Base-by-base conservation (phyloP, 208 protist species). In the Trypanosoma boissoni region DNA sequence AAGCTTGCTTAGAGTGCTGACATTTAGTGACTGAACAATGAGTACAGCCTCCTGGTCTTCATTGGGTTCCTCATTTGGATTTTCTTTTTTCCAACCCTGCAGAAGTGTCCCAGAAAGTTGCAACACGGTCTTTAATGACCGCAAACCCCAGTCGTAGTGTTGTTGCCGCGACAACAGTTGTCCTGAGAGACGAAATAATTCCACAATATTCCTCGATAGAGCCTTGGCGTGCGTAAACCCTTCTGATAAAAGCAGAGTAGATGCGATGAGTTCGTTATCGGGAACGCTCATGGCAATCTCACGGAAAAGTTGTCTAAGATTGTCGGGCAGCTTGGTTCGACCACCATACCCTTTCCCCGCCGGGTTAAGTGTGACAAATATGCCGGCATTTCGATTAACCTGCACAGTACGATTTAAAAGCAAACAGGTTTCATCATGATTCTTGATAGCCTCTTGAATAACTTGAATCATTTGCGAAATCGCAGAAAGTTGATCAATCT, bases 361-460 rank as follows among this genome's bases (percentile, higher is more conserved):
- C 6, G 97, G 97, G 73, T 99, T 99, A 63, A 99, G 91, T 29
- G 97, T 99, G 34, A 99, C 98, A 80, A 99, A 99, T 68, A 98
- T 97, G 39, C 90, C 94, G 23, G 83, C 81, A 45, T 93, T 87
- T 9, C 41, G 64, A 68, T 91, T 92, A 27, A 97, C 78, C 29
- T 81, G 61, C 21, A 94, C 66, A 27, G 76, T 58, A 61, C 76
- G 80, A 64, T 80, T 74, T 27, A 96, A 76, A 29, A 98, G 88
- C 14, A 50, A n/a, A 68, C 96, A 96, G 10, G 62, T 81, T 7
- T 60, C 12, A 41, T 93, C 83, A 14, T 72, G 54, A 51, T 82
- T 90, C 72, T 96, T 96, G 31, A 98, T 75, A 0, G 95, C 74
- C 66, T 90, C 72, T 59, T 97, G 88, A 59, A 98, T 92, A 34